These are phyloP conservation scores for Xenoacremonium recifei DNA, from an alignment of 2,329 filamentous ascomycete genomes.

Conservation along the genomic window DNA sequence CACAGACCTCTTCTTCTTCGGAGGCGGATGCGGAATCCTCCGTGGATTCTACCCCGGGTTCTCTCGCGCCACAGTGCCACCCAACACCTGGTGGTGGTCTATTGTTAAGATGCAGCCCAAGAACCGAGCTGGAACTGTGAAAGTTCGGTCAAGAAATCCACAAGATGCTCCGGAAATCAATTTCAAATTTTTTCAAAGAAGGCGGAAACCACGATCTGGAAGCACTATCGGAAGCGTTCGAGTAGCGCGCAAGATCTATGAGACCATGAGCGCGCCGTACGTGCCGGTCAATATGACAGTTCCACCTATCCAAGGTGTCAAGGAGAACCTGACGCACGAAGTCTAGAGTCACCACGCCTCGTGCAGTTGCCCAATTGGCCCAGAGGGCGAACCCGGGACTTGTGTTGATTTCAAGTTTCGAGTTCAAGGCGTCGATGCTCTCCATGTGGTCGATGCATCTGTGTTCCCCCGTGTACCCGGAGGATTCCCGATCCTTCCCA, in stretches of 20 bases:
- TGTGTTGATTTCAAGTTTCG: constrained; percentile 58
- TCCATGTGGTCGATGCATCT: constrained; percentile 62
- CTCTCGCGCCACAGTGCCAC: constrained; percentile 40
- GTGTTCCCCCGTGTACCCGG: constrained; percentile 40
- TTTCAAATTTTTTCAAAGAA: constrained; percentile 55
- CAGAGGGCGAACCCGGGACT: constrained; percentile 50
- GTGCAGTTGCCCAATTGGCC: constrained; percentile 56
- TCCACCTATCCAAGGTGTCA: constrained; percentile 35
- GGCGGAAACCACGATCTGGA: constrained; percentile 45
- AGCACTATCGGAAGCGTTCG: constrained; percentile 43
- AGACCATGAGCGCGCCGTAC: constrained; percentile 32
- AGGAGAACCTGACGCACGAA: constrained; percentile 38
- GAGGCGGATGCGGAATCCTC: constrained; percentile 54
- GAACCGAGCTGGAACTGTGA: constrained; percentile 63
- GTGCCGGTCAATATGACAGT: constrained; percentile 35
- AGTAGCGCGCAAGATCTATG: constrained; percentile 42
- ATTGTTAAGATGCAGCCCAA: constrained; percentile 52
- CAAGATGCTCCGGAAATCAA: constrained; percentile 62
- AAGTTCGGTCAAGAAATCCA: constrained; percentile 57
- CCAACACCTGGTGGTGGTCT: constrained; percentile 39
- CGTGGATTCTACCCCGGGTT: constrained; percentile 57
- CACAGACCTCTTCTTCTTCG: constrained; percentile 53
- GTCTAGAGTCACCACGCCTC: constrained; percentile 48
- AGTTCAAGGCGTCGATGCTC: constrained; percentile 52
- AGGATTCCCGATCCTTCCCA: constrained; percentile 15